Evolutionary conservation across 192 early-diverging fungal genomes (phyloP), one percentile per base, ranked within the genome.

Genomic region (Backusella sp.): DNA sequence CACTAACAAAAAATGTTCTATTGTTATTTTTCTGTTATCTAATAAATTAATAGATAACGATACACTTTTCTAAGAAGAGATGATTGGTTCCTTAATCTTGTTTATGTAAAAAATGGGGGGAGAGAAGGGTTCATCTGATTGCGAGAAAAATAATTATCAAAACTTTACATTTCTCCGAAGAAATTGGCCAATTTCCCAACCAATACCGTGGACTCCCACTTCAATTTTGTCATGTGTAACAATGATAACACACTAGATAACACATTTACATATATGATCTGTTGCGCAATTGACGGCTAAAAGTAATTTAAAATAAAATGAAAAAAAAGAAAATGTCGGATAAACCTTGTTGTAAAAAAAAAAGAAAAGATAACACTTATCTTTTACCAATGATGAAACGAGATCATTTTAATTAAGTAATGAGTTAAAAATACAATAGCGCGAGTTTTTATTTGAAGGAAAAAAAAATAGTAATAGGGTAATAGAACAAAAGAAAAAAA

Each of bases 31-130:
- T 39, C 37, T 62, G 23, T 62, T 62, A 62, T 62, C 56, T 62
- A 62, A 62, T 62, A 62, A 62, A 62, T 62, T 62, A 62, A 62
- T 26, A 62, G 56, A 62, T 62, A 62, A 62, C 56, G 56, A 62
- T 28, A 28, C 11, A 14, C 26, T 62, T 62, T 56, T 62, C 23
- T 28, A 62, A 28, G 11, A 14, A 28, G 23, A 28, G 4, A 26
- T 62, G 56, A 62, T 62, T 62, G 56, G 56, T 62, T 62, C 56
- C 26, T 62, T 28, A 4, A 9, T 28, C 23, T 26, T 26, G 21
- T 11, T 62, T 28, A 62, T 62, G 56, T 62, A 62, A 62, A 56
- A 21, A 62, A 62, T 62, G 21, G 56, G 56, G 56, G 56, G 56
- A 23, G 56, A 59, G 23, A 8, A 59, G 56, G 56, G 56, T 59